Base-by-base conservation (phyloP, 768 basidiomycete species). In the Leccinum boreale region DNA sequence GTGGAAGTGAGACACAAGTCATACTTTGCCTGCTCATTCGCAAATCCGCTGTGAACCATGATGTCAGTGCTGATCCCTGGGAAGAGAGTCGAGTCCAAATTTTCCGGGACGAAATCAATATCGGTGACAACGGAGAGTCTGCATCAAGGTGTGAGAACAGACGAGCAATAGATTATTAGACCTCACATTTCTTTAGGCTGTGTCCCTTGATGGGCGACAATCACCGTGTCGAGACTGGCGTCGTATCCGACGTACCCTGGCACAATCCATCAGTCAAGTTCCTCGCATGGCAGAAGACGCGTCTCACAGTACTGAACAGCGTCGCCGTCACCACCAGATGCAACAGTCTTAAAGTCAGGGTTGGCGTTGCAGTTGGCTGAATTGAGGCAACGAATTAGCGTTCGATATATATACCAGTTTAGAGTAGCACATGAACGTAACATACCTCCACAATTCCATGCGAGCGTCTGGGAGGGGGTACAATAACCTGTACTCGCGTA, bases 371-470 rank as follows among this genome's bases (percentile, higher is more conserved):
- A 47, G 8, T 47, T 47, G 24, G 67, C 79, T 81, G 35, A 6
- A 59, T 50, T 53, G 11, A 50, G 4, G 14, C 5, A 39, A 31
- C 26, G 7, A 29, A 14, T 60, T 24, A 53, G 26, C 24, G 19
- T 48, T 44, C 19, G 11, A 19, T 10, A 21, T 19, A 23, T 7
- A 12, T 8, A 53, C 1, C 0, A 3, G 17, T 21, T 23, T 4
- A 36, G 21, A 15, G 49, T 9, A 46, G 49, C 24, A 10, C 6
- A 36, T 55, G 7, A 15, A 29, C 29, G 39, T n/a, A 42, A 70
- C 77, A 55, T 59, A 81, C 83, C 58, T 69, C 85, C 85, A 67
- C 84, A 86, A 29, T 76, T 65, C 82, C 84, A 85, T 21, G 74
- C 72, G 44, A 77, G 60, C 23, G 78, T 81, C 42, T 69, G 53